Evolutionary conservation across 116 monocot species (phyloP).

Genomic region (Cymodocea nodosa): DNA sequence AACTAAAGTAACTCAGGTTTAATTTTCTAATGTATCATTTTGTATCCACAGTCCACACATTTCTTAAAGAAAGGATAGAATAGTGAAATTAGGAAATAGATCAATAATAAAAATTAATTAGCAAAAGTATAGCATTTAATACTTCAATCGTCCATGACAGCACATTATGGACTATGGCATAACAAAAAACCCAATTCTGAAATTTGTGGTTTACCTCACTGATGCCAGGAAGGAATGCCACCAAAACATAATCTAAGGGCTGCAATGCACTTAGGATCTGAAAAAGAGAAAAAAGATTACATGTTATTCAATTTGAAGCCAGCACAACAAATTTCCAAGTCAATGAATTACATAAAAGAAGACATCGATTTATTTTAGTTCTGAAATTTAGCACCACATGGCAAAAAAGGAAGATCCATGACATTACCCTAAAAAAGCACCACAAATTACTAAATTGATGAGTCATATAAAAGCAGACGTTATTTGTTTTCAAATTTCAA

Average conservation of each 20-base stretch:
- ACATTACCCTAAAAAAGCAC: too few relatives aligned
- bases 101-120: too few relatives aligned
- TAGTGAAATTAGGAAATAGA: too few relatives aligned
- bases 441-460: too few relatives aligned
- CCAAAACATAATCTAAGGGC: slow-evolving; percentile 60
- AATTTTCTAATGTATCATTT: too few relatives aligned
- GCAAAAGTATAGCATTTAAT: background rate
- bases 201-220: slow-evolving; percentile 50
- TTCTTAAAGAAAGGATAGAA: too few relatives aligned
- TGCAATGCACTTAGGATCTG: slow-evolving; percentile 65
- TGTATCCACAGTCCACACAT: too few relatives aligned
- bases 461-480: too few relatives aligned
- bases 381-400: background rate
- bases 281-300: slow-evolving; percentile 15
- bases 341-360: background rate
- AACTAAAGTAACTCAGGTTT: too few relatives aligned
- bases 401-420: too few relatives aligned
- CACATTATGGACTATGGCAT: background rate
- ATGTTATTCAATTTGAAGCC: background rate
- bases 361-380: background rate
- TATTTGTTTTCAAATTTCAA: too few relatives aligned
- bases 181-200: background rate
- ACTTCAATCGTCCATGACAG: background rate
- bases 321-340: background rate
- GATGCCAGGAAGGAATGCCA: slow-evolving; percentile 82